phyloP scores from a whole-genome alignment of 306 rosid genomes.

The Inga laurina region DNA sequence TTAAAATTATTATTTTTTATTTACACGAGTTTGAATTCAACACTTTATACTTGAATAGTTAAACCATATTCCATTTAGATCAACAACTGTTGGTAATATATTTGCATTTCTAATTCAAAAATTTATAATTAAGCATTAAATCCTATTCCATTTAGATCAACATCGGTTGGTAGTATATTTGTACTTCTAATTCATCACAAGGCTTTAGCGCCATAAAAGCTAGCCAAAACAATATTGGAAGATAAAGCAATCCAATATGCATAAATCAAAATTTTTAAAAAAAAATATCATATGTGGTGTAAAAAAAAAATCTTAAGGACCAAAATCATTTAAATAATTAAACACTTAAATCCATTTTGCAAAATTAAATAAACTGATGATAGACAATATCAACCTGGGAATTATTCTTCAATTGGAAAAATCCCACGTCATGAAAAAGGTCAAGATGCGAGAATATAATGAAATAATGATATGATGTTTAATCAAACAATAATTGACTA shows the following conservation, averaged over 20 bases:
- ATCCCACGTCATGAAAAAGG: constrained; percentile 19
- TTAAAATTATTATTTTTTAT: too few relatives aligned
- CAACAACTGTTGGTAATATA: too few relatives aligned
- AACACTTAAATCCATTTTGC: neutral
- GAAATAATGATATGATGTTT: constrained; percentile 33
- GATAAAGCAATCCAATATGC: neutral
- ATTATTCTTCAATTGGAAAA: constrained; percentile 25
- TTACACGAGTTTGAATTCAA: too few relatives aligned
- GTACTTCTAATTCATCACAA: neutral
- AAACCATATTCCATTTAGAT: too few relatives aligned
- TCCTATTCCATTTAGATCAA: too few relatives aligned
- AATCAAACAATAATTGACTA: constrained; percentile 35
- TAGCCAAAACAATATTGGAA: neutral
- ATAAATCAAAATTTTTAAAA: neutral
- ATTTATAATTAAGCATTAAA: too few relatives aligned
- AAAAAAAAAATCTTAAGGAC: neutral
- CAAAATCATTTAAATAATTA: neutral
- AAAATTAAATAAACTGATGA: neutral
- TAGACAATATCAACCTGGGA: constrained; percentile 9
- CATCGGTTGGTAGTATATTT: too few relatives aligned
- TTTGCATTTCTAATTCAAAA: neutral
- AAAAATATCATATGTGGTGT: neutral
- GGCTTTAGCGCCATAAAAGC: too few relatives aligned
- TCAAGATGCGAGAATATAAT: constrained; percentile 14
- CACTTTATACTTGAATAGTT: too few relatives aligned